Conservation (phyloP, 2,329 filamentous ascomycete species). For the Xylariomycetidae sp. region DNA sequence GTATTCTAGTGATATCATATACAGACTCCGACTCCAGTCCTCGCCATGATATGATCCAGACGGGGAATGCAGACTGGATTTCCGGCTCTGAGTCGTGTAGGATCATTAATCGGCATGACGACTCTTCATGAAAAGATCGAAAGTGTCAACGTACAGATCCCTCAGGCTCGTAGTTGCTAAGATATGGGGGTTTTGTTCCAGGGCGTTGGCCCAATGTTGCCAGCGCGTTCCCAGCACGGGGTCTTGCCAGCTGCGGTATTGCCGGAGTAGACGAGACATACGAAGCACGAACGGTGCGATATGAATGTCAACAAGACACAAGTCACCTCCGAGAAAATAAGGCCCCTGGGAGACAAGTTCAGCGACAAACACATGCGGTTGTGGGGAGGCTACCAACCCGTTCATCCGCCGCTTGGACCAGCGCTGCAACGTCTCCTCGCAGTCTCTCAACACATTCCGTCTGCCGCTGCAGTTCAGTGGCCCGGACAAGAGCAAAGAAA, state of each 20-base stretch:
- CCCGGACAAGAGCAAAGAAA: conserved; percentile 69
- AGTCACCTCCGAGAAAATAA: conserved; percentile 54
- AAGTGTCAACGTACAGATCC: conserved; percentile 47
- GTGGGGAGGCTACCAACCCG: conserved; percentile 22
- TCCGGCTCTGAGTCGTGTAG: too few species aligned
- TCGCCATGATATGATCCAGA: too few species aligned
- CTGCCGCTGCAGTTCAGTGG: conserved; percentile 54
- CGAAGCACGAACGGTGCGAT: conserved; percentile 70
- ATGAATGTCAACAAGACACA: conserved; percentile 66
- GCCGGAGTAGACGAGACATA: conserved; percentile 57
- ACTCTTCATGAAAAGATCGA: conserved; percentile 38
- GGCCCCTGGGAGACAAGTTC: conserved; percentile 44
- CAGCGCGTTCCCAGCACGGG: conserved; percentile 58
- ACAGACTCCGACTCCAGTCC: too few species aligned
- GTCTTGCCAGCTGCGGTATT: conserved; percentile 60
- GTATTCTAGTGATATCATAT: too few species aligned
- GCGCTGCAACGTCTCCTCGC: conserved; percentile 53
- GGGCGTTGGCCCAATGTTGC: conserved; percentile 63
- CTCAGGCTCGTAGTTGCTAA: conserved; percentile 61
- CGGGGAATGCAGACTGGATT: too few species aligned
- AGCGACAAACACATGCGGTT: neutral
- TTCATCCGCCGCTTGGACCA: conserved; percentile 43
- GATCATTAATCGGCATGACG: too few species aligned
- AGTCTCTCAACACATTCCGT: conserved; percentile 54
- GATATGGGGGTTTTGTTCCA: conserved; percentile 59